Percentiles rank a stretch among this genome's conserved stretches.
Evolutionary conservation across 441 rosid genomes (phyloP).

Genomic region (Pelargonium cotyledonis): DNA sequence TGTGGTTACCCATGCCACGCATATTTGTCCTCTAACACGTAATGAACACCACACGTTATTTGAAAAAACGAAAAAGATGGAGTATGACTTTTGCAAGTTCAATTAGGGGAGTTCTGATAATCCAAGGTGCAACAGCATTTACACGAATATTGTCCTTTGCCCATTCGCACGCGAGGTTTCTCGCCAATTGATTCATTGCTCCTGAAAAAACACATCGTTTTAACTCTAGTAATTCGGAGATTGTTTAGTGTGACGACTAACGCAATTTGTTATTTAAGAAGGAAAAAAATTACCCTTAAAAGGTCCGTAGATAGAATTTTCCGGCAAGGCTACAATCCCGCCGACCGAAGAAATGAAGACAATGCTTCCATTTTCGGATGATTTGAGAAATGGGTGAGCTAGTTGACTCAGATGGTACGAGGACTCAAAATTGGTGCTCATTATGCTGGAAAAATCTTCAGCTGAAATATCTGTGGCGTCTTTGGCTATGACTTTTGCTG

Average conservation of each 20-base stretch:
- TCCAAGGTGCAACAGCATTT: slow-evolving; percentile 32
- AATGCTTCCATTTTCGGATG: slow-evolving; percentile 28
- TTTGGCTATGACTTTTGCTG: slow-evolving; percentile 19
- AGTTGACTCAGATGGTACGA: slow-evolving; percentile 33
- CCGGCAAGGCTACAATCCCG: slow-evolving; percentile 21
- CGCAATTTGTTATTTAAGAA: no score
- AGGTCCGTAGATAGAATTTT: slow-evolving; percentile 27
- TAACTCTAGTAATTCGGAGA: no score
- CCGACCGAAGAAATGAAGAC: slow-evolving; percentile 33
- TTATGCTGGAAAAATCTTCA: slow-evolving; percentile 22
- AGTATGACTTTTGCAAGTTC: not conserved
- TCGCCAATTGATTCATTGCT: slow-evolving; percentile 27
- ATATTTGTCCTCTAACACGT: no score
- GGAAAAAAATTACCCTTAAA: slow-evolving; percentile 27
- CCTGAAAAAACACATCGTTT: not conserved
- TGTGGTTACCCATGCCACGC: no score
- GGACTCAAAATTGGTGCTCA: slow-evolving; percentile 31
- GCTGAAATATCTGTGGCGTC: slow-evolving; percentile 15
- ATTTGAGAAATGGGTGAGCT: slow-evolving; percentile 27
- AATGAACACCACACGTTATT: no score
- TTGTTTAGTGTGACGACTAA: no score
- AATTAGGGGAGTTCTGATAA: slow-evolving; percentile 22
- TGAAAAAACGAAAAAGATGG: no score
- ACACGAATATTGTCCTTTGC: slow-evolving; percentile 22
- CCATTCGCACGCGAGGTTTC: slow-evolving; percentile 42